Percentiles rank a stretch among this genome's conserved stretches.
Conservation (phyloP, 345 rosid species). For the Erodium maritimum region DNA sequence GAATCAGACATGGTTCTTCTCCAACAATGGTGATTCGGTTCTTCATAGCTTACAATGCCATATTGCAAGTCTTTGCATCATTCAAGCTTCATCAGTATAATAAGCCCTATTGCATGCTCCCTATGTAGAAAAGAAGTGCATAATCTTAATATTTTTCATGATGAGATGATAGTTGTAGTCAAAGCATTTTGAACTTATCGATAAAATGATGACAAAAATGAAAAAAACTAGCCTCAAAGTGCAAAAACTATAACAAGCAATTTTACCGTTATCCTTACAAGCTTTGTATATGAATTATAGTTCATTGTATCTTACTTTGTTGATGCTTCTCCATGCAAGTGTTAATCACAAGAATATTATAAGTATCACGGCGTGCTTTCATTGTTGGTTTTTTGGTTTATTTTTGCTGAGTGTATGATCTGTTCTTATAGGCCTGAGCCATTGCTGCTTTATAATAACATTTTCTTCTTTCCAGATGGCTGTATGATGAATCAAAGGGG, state of each 20-base stretch:
- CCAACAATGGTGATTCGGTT: no score
- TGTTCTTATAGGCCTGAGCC: neutral
- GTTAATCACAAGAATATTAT: neutral
- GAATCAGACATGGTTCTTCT: no score
- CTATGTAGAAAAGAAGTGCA: neutral
- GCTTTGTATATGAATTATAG: no score
- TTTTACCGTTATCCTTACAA: neutral
- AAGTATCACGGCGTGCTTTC: neutral
- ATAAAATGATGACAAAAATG: neutral
- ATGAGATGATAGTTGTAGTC: neutral
- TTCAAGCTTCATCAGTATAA: neutral
- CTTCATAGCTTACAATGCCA: neutral
- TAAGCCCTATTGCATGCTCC: neutral
- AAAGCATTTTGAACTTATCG: neutral
- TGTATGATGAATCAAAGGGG: conserved; percentile 46
- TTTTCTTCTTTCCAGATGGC: conserved; percentile 42
- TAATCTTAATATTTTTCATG: neutral
- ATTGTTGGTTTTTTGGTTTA: neutral
- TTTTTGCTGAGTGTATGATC: no score
- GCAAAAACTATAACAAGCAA: neutral
- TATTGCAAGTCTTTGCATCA: neutral
- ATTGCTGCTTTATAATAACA: neutral
- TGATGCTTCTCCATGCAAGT: no score
- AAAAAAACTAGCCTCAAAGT: neutral
- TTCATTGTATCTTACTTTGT: no score